Base-by-base conservation (phyloP, 2,329 filamentous ascomycete species). In the Fusarium proliferatum region DNA sequence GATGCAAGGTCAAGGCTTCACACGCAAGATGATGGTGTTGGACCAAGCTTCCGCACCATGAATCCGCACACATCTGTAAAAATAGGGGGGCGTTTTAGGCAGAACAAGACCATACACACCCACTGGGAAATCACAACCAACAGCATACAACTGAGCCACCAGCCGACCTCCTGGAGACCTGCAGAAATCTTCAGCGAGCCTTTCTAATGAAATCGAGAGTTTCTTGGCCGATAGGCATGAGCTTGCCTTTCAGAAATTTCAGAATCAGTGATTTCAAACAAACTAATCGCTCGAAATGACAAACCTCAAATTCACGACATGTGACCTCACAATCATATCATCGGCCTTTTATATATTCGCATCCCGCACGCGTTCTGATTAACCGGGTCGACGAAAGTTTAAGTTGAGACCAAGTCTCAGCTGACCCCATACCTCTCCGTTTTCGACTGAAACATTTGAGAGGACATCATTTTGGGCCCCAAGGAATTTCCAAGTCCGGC, bases 71-170 rank as follows among this genome's bases (percentile, higher is more conserved):
- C n/a, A n/a, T 67, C 21, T 36, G 63, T 23, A 30, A 51, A 62
- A 57, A 68, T 62, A 68, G 64, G 65, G 65, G 64, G 48, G 41
- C 33, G 46, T 34, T 67, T 39, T 30, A 67, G 63, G 38, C 48
- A 65, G 51, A 34, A 45, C 55, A 39, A 36, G 34, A 46, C 42
- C 38, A 62, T 19, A 28, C 46, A 56, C 48, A 55, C 62, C 33
- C 48, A 39, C 36, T 28, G 34, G 36, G 23, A 28, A 49, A 19
- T 23, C 13, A 15, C 46, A 39, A 21, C 64, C 56, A 68, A 68
- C 46, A 48, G 36, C n/a, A 38, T 26, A 33, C 15, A 34, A 16
- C 28, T 41, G n/a, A 16, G 8, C 16, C 10, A 16, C 36, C 33
- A n/a, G 28, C n/a, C 49, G 41, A 46, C 38, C 49, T 34, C 21